phyloP scores from a whole-genome alignment of 345 rosid genomes.

The Crucihimalaya himalaica region DNA sequence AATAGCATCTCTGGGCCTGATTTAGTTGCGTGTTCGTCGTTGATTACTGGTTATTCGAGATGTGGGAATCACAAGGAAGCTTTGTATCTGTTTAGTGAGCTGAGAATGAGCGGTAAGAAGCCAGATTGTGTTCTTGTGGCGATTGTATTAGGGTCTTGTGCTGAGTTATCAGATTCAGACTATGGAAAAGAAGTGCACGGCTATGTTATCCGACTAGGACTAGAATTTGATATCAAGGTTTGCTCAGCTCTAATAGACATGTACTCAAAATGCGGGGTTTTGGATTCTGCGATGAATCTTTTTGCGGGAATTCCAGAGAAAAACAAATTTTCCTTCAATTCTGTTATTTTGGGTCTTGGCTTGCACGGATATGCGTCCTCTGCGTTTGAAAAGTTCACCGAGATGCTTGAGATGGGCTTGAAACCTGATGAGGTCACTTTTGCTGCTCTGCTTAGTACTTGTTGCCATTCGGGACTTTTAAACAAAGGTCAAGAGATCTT shows the following conservation, averaged over 20 bases:
- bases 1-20: slow-evolving; percentile 53
- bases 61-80: slow-evolving; percentile 60
- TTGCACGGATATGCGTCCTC: slow-evolving; percentile 64
- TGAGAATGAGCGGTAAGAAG: slow-evolving; percentile 51
- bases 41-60: slow-evolving; percentile 68
- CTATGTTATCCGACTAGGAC: slow-evolving; percentile 58
- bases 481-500: slow-evolving; percentile 58
- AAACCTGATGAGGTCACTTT: slow-evolving; percentile 72
- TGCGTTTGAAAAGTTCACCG: slow-evolving; percentile 64
- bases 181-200: slow-evolving; percentile 66
- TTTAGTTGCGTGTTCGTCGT: slow-evolving; percentile 76
- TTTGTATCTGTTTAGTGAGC: slow-evolving; percentile 48
- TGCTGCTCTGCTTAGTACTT: slow-evolving; percentile 74
- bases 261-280: slow-evolving; percentile 78
- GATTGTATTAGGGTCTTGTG: slow-evolving; percentile 57
- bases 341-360: slow-evolving; percentile 68
- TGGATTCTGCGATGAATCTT: slow-evolving; percentile 50
- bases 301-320: slow-evolving; percentile 50
- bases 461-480: slow-evolving; percentile 79
- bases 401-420: slow-evolving; percentile 51
- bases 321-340: slow-evolving; percentile 65
- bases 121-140: slow-evolving; percentile 63
- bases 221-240: slow-evolving; percentile 58
- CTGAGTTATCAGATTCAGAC: slow-evolving; percentile 53
- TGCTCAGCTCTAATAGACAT: slow-evolving; percentile 74